Percentiles rank a stretch among this genome's conserved stretches.
Conservation (phyloP, 1,284 basidiomycete genomes). For the Fistulina hepatica region DNA sequence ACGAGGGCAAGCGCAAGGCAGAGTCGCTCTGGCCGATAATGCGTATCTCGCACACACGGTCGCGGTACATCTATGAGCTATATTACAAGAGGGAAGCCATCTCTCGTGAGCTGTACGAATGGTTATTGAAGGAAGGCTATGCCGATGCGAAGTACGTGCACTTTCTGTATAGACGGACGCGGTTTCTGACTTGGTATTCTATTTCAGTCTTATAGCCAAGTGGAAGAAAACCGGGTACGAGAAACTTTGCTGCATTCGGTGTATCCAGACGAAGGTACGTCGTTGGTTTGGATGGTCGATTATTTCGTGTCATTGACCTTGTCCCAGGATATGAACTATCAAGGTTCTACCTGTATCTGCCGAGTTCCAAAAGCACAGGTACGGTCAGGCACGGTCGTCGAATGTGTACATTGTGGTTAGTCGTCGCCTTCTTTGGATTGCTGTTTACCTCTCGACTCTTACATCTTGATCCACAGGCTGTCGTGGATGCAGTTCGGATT, state of each 20-base stretch:
- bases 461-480: conserved; percentile 40
- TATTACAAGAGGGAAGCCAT: conserved; percentile 99
- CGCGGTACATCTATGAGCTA: conserved; percentile 95
- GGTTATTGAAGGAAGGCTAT: conserved; percentile 96
- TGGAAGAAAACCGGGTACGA: conserved; percentile 99
- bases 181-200: conserved; percentile 7
- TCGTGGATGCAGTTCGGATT: conserved; percentile 77
- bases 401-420: conserved; percentile 94
- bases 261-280: conserved; percentile 86
- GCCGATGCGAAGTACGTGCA: conserved; percentile 87
- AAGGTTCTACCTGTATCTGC: conserved; percentile 98
- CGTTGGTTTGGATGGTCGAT: no score
- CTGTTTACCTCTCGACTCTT: conserved; percentile 7
- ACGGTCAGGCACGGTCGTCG: conserved; percentile 86
- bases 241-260: conserved; percentile 94
- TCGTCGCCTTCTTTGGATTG: conserved; percentile 18
- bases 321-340: conserved; percentile 93
- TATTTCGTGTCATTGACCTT: conserved; percentile 11
- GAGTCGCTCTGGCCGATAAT: conserved; percentile 99
- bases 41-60: conserved; percentile 92
- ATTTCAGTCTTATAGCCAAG: conserved; percentile 84
- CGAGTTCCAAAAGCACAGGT: conserved; percentile 93
- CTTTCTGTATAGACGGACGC: conserved; percentile 5
- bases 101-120: conserved; percentile 90
- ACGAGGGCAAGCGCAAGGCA: conserved; percentile 95